Evolutionary conservation across 176 grass and related monocot species (phyloP).

Genomic region (Areca catechu): DNA sequence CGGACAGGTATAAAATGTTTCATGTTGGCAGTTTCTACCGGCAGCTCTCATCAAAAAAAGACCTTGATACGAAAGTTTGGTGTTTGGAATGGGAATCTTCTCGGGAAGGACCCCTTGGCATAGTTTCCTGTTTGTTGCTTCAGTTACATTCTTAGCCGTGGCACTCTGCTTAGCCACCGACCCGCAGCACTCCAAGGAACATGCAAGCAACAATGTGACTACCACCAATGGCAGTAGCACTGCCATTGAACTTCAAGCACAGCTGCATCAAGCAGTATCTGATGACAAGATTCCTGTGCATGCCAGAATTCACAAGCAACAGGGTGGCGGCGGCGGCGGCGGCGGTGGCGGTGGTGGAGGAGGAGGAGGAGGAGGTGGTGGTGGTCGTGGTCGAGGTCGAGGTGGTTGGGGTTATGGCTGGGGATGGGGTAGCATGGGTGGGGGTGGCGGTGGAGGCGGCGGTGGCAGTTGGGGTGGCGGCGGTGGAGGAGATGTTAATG

Average conservation of each 20-base stretch:
- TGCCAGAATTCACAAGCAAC: too few relatives aligned
- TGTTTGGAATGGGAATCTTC: neutral
- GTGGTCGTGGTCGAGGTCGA: neutral
- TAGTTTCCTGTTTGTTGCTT: neutral
- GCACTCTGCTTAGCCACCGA: neutral
- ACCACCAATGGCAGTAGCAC: too few relatives aligned
- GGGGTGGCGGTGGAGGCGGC: neutral
- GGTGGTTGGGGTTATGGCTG: neutral
- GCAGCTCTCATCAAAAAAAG: neutral
- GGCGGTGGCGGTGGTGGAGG: neutral
- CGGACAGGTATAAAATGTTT: constrained; percentile 14
- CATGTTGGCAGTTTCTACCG: neutral
- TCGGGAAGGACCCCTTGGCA: neutral
- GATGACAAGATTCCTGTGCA: too few relatives aligned
- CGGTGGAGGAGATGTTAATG: neutral
- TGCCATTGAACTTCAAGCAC: too few relatives aligned
- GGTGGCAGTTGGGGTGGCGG: too few relatives aligned
- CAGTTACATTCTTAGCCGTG: neutral
- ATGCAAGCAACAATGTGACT: neutral
- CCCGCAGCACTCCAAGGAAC: too few relatives aligned
- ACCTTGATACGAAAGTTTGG: neutral
- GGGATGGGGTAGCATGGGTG: neutral
- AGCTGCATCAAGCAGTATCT: too few relatives aligned
- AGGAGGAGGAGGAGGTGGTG: neutral
- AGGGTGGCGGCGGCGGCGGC: neutral